A percentile compares a stretch with the other conserved stretches of the same genome.
Evolutionary conservation across 306 rosid genomes (phyloP).

Genomic region (Cucurbita pepo): DNA sequence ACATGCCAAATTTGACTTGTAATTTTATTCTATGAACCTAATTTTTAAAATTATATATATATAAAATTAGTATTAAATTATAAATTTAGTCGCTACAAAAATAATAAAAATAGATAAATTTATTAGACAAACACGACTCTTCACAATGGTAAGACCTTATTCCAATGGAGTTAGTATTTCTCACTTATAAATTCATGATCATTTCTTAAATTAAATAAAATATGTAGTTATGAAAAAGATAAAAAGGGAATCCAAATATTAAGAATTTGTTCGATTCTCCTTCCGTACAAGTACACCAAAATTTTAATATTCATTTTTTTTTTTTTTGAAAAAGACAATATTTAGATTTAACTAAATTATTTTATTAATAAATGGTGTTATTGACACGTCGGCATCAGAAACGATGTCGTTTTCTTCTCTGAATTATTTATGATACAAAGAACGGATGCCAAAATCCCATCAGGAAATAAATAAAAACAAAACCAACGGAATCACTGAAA

Average conservation of each 20-base stretch:
- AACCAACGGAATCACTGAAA: neutral
- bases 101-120: neutral
- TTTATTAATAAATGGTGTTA: neutral
- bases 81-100: no score
- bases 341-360: neutral
- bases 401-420: neutral
- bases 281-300: neutral
- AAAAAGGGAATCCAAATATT: neutral
- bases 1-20: neutral
- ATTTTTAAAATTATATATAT: no score
- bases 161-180: no score
- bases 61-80: no score
- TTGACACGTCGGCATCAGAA: neutral
- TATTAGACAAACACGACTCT: no score
- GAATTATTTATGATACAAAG: neutral
- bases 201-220: neutral
- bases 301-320: no score
- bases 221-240: neutral
- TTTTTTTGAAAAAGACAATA: no score
- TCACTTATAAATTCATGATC: no score
- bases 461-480: neutral
- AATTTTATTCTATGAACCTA: no score
- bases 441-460: neutral
- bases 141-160: no score
- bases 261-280: neutral